Base-by-base conservation (phyloP, 1,284 basidiomycete genomes). In the Cutaneotrichosporon spelunceum region DNA sequence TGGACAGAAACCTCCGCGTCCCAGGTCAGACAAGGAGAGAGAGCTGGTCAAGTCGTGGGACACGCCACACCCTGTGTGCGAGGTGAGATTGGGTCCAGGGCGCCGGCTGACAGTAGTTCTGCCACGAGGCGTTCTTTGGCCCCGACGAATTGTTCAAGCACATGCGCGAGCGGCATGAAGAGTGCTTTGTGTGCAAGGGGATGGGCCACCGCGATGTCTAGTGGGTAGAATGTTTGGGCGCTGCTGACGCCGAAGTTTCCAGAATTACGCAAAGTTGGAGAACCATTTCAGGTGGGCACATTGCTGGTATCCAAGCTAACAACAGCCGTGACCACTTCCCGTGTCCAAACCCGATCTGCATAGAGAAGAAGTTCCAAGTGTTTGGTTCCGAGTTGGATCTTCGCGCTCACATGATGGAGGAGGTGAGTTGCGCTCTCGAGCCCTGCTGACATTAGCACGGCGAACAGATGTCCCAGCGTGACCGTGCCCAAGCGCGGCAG, bases 81-180 rank as follows among this genome's bases (percentile, higher is more conserved):
- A 78, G 79, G 70, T 79, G 73, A 44, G 86, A 85, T n/a, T n/a
- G 21, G 14, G 2, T 80, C 55, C 3, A n/a, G 30, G 21, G 10
- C 2, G 6, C 42, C 19, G 26, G 47, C 55, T 66, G 85, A 62
- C 39, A 11, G 7, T 86, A 88, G 70, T 99, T 97, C 78, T 98
- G 95, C 73, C 85, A 85, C 29, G 87, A 90, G 69, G 91, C 89
- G 68, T 95, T 90, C 83, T 97, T 95, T 76, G 82, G 88, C 30
- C 88, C 89, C 62, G 95, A 99, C 72, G 93, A 95, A 73, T 80
- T 98, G n/a, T 97, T 88, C 75, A 82, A 87, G 42, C 96, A 99
- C 79, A 93, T 97, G 88, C 86, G 94, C 50, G 89, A 94, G 72
- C 82, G 82, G 53, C 95, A 99, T 80, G 95, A 99, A 76, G 94